Conservation (phyloP, 2,329 filamentous ascomycete genomes). For the Trichoderma atrobrunneum region DNA sequence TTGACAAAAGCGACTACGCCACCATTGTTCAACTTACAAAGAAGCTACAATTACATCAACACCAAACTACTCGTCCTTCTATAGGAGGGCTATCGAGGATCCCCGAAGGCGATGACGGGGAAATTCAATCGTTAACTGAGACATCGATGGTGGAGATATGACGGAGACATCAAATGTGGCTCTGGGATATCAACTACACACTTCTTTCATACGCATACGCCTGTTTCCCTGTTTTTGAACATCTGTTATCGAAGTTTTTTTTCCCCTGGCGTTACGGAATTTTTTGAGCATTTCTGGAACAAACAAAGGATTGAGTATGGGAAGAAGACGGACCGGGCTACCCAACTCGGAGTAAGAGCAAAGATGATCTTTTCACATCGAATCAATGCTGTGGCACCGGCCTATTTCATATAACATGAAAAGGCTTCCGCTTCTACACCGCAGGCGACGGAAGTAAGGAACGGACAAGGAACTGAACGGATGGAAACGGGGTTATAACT, state of each 20-base stretch:
- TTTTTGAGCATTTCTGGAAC: conserved; percentile 16
- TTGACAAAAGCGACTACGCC: conserved; percentile 74
- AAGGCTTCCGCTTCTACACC: not conserved
- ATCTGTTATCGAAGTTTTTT: not conserved
- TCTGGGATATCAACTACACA: not conserved
- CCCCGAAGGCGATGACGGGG: conserved; percentile 56
- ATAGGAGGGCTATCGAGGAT: conserved; percentile 54
- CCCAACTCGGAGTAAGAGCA: not conserved
- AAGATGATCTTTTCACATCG: not conserved
- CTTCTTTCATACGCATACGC: not conserved
- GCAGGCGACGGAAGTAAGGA: not conserved
- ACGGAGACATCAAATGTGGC: conserved; percentile 5
- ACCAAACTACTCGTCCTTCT: conserved; percentile 32
- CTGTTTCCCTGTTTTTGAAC: conserved; percentile 11
- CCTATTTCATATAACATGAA: not conserved
- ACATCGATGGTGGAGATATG: conserved; percentile 32
- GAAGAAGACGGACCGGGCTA: not conserved
- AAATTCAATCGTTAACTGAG: conserved; percentile 38
- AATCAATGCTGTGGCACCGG: not conserved
- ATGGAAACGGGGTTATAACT: conserved; percentile 12
- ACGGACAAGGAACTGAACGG: not conserved
- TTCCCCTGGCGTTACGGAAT: conserved; percentile 21
- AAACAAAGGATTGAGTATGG: not conserved
- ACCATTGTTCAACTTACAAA: conserved; percentile 80
- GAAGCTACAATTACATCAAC: conserved; percentile 71